Conservation (phyloP, 1,284 basidiomycete genomes). For the Albatrellus sp. region DNA sequence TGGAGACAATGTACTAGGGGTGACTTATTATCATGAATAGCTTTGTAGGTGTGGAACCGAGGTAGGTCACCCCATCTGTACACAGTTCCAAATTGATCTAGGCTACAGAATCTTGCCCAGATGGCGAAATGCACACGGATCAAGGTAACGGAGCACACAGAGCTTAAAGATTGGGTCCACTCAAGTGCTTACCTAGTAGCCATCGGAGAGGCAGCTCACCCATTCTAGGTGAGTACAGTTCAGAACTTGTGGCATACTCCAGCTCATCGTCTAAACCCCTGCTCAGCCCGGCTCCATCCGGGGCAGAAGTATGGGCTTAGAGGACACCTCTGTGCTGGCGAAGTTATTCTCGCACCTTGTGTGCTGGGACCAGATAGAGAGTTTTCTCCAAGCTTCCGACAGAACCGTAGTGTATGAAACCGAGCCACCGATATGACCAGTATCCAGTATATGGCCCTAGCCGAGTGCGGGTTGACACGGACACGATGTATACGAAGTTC, state of each 20-base stretch:
- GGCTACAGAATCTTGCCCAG: conserved; percentile 30
- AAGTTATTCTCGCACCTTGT: conserved; percentile 43
- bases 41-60: conserved; percentile 20
- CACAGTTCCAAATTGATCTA: conserved; percentile 11
- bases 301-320: conserved; percentile 34
- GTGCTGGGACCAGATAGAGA: conserved; percentile 34
- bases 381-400: conserved; percentile 37
- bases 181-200: conserved; percentile 27
- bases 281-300: conserved; percentile 45
- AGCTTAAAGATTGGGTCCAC: conserved; percentile 46
- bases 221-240: conserved; percentile 4
- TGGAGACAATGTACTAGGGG: conserved; percentile 26
- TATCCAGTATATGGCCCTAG: conserved; percentile 26
- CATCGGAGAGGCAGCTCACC: conserved; percentile 28
- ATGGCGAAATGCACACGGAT: conserved; percentile 23
- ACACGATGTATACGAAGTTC: conserved; percentile 26
- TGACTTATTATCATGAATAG: conserved; percentile 9
- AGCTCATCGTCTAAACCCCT: too few relatives aligned
- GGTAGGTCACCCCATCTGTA: conserved; percentile 16
- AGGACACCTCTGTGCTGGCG: conserved; percentile 46
- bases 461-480: conserved; percentile 25
- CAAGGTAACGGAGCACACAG: conserved; percentile 22
- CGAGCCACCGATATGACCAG: conserved; percentile 24
- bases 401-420: conserved; percentile 26
- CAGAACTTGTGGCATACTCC: background rate